These are phyloP conservation scores for Cydonia oblonga DNA, from an alignment of 331 rosid species.

Conservation along the genomic window DNA sequence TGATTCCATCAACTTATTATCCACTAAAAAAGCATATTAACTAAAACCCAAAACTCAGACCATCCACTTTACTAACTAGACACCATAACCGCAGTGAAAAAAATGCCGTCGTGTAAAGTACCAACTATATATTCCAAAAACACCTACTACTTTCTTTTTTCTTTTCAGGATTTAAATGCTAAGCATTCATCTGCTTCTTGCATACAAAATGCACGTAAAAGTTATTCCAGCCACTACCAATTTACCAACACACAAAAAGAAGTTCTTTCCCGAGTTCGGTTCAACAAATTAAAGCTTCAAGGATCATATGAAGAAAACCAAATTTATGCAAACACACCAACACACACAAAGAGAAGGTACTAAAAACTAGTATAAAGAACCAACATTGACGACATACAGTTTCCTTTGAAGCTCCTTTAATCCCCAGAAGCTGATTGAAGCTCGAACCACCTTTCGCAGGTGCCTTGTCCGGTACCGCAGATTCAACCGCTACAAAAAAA, in stretches of 20 bases:
- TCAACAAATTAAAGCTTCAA: neutral
- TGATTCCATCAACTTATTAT: neutral
- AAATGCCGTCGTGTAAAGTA: neutral
- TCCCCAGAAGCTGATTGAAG: conserved; percentile 95
- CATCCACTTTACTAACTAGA: neutral
- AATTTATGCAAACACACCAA: neutral
- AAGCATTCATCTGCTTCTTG: neutral
- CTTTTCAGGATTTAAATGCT: neutral
- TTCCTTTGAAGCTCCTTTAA: conserved; percentile 88
- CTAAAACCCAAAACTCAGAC: neutral
- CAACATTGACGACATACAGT: conserved; percentile 39
- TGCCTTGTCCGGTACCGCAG: conserved; percentile 51
- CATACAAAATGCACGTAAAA: neutral
- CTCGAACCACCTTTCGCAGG: conserved; percentile 60
- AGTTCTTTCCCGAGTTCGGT: neutral
- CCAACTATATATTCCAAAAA: neutral
- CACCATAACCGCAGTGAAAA: neutral
- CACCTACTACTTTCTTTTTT: neutral
- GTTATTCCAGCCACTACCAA: neutral
- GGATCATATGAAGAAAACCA: neutral
- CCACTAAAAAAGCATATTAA: neutral
- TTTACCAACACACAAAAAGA: neutral
- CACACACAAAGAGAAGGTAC: neutral
- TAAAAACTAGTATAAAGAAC: neutral
- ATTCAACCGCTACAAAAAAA: conserved; percentile 23